Base-by-base conservation (phyloP, 352 stramenopile species). In the Albugo laibachii region DNA sequence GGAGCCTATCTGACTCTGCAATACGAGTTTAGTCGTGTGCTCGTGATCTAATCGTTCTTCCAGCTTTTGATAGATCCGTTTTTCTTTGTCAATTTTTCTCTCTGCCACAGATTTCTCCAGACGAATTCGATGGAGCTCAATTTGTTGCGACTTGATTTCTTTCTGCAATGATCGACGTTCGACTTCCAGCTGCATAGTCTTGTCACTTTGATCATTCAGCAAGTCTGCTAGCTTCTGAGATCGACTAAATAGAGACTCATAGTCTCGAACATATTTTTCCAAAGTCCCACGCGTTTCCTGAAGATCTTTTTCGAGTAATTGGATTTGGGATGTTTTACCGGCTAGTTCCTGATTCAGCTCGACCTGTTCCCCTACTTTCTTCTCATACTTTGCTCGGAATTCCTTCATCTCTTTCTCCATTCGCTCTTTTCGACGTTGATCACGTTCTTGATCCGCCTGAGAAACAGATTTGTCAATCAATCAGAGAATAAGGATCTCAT, bases 391-490 rank as follows among this genome's bases (percentile, higher is more conserved):
- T 24, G 45, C 57, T 37, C 89, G 82, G 12, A 87, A 63, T 36
- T 95, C 83, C 45, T 92, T 80, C 46, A 96, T 77, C 59, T 97
- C 88, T 50, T 93, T 93, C 54, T 97, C 83, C 24, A 96, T 50
- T 1, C 82, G 77, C 42, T 96, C 84, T 55, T 88, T 85, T 14
- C 80, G 66, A 34, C 91, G 78, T 57, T 83, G 63, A 49, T 93
- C 84, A 13, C 83, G 70, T 50, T 92, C 68, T 48, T 96, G 75
- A 53, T 96, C 82, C 1, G 68, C 79, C 48, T 83, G 50, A 38
- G 66, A 59, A 45, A 58, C 41, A 16, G 19, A 36, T 4, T 54
- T 48, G 34, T 52, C 49, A 37, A 61, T 51, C 20, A 42, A 42
- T 20, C 63, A 47, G 49, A 57, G 37, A 61, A n/a, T 24, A 62